Base-by-base conservation (phyloP, 257 asterid species). In the Solanum sejunctum region DNA sequence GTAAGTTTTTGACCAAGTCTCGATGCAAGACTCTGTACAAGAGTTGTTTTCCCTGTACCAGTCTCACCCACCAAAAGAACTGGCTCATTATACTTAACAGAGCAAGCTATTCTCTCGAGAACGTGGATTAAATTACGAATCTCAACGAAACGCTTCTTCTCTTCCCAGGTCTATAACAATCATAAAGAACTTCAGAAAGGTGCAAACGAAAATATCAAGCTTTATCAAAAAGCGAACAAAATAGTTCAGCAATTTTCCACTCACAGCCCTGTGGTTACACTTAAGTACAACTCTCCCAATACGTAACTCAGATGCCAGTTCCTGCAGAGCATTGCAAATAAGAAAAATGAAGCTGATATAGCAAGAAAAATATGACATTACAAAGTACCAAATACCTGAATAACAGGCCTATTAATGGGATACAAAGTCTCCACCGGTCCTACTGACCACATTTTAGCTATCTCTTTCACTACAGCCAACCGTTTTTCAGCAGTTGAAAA, bases 31-130 rank as follows among this genome's bases (percentile, higher is more conserved):
- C 90, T 90, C 89, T 96, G 99, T 77, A 96, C 98, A 87, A 96
- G 97, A 67, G 99, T 96, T 83, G 99, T 96, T 90, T 96, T 96
- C 85, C 99, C 99, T 49, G 99, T 92, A 84, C 99, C 99, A 66
- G 99, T 96, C 89, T 96, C 99, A 88, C 99, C 99, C 87, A 96
- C 99, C 91, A 96, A 89, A 51, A 96, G 94, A 84, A 96, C 97
- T 56, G 99, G 98, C 89, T 96, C 99, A 85, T 96, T 96, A 80
- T 79, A 87, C 87, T 91, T 89, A 58, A 91, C 94, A 80, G 99
- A 96, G 89, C 96, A 89, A 63, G 98, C 98, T 82, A 96, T 93
- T 91, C 88, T 95, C 90, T 96, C 99, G 83, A 96, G 99, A 84
- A 94, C 90, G 71, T 93, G 93, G 55, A 90, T 92, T 8, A 98